Evolutionary conservation across 148 eudicot species (phyloP), one percentile per base, ranked within the genome.

Genomic region (Amaranthus cruentus): DNA sequence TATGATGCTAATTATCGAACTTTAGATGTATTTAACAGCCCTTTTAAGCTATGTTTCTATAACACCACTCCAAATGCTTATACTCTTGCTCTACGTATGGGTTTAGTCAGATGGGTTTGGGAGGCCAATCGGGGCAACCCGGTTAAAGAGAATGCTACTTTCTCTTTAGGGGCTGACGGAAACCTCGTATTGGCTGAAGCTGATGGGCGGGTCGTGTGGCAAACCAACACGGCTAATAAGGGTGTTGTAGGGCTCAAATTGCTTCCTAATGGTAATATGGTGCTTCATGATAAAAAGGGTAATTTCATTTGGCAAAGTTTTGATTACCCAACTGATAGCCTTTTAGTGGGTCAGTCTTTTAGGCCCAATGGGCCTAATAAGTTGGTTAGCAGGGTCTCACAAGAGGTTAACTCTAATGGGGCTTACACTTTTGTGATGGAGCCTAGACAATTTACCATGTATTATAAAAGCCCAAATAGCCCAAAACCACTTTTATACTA

Each of bases 51-150:
- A 12, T 80, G 81, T 21, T 83, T 83, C 47, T 83, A 83, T 44
- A 83, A 83, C 78, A 79, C 83, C 13, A 80, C 85, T 38, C 81
- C 85, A 15, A 83, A 79, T 54, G 74, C 83, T 11, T 83, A 69
- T 62, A 83, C 85, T 11, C 77, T 83, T 11, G 78, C 83, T 14
- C 55, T 78, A 64, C 59, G 81, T 5, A 73, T 78, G 73, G 81
- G 81, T 18, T 73, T 73, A 63, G 66, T 53, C 47, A 73, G 75
- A 14, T 80, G 85, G 85, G 83, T 80, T 68, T 83, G 85, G 85
- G 83, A 83, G 62, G 85, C 85, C 2, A 83, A 83, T 43, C 76
- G 83, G 6, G 83, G 78, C 9, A 74, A 80, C 81, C 85, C 81
- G 49, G 83, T 83, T 54, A 55, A 66, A 4, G 81, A 79, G 14